Base-by-base conservation (phyloP, 768 basidiomycete species). In the Russula sp. region DNA sequence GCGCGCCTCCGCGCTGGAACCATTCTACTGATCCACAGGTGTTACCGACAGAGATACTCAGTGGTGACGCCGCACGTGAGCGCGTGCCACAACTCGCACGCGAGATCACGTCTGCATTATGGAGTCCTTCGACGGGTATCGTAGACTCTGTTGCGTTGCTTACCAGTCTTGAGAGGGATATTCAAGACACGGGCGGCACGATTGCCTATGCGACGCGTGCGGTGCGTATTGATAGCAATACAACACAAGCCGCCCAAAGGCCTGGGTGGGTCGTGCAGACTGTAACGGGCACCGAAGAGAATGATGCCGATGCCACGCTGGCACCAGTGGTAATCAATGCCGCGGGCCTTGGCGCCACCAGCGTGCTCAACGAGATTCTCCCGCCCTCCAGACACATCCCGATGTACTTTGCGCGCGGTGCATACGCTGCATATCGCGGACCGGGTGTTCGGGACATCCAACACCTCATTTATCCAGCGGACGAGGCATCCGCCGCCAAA, bases 401-500 rank as follows among this genome's bases (percentile, higher is more conserved):
- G 1, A 84, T 92, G 78, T 92, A 84, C 73, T 94, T 85, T 69
- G 92, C 84, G 2, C 83, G 84, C 63, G 94, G 94, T 9, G 90
- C 92, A 5, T 98, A 98, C 71, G 89, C 92, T 34, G 84, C 87
- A 4, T 98, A 98, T 75, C 81, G 81, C 54, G 94, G 95, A 7
- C 86, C 87, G 0, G 94, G 93, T 0, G 79, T 88, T 48, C 75
- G 80, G 16, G 73, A 80, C 14, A 79, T 97, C 61, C 81, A 80
- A 4, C 87, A 86, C 68, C 83, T 99, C 64, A 85, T 99, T 71
- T 98, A 99, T 76, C 95, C 96, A 2, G 94, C 91, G 66, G 94
- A 96, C 5, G 80, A 84, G 59, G 82, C 80, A 11, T 83, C 78
- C 44, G 80, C 79, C 62, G 79, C 76, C 4, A 81, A 88, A 57